Base-by-base conservation (phyloP, 305 asterid species). In the Fraxinus xanthoxyloides region DNA sequence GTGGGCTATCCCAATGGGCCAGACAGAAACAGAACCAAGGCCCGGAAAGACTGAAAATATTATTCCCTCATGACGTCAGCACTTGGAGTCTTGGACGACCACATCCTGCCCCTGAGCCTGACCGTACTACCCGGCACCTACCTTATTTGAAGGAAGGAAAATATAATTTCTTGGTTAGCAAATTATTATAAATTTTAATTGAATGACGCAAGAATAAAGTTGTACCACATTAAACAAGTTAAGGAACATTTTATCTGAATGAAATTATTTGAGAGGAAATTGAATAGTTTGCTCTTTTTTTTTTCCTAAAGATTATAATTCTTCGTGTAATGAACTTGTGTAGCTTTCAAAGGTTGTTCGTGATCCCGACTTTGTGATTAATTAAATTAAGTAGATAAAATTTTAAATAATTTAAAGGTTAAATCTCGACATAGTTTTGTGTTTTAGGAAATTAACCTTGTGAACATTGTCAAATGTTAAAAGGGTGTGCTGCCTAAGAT, bases 11-110 rank as follows among this genome's bases (percentile, higher is more conserved):
- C 70, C 78, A 79, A 67, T 87, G 91, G 88, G 80, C 87, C 89
- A 86, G 90, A 89, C 74, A 76, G 81, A 59, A 93, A 90, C 93
- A 85, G 88, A 76, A 84, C 86, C 87, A 84, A 82, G 89, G 91
- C 97, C 97, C 91, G 84, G 88, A 86, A 79, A 85, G 89, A 89
- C 87, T 88, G 89, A 75, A 65, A 24, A 36, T 43, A 34, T n/a
- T 38, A 51, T 21, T 21, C 63, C 32, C 36, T 2, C 3, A 23
- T 79, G 79, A 83, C 72, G 77, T 54, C 83, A 73, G 54, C 85
- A 78, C 85, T 87, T 76, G 86, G 90, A 84, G 35, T 28, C 31
- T 1, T 28, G 31, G 31, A 28, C 19, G 84, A 80, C 73, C 72
- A 4, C 81, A 5, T 5, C 75, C 82, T 78, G 85, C 92, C 90